phyloP scores from a whole-genome alignment of 768 basidiomycete species.

The Leucosporidium yakuticum region DNA sequence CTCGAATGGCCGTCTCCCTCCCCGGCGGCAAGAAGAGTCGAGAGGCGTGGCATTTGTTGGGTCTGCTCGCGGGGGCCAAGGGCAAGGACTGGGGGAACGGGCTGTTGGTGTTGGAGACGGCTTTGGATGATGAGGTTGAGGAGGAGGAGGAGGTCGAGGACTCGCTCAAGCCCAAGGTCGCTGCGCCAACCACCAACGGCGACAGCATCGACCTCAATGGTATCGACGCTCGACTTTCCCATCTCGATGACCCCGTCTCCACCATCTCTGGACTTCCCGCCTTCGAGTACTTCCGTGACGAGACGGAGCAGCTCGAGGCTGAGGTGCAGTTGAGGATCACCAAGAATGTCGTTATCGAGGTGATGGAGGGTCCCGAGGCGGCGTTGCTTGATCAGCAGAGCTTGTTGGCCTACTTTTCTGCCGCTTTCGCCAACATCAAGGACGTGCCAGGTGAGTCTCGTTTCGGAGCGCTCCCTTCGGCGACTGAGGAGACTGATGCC shows the following conservation, averaged over 20 bases:
- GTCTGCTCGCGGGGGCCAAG: slow-evolving; percentile 66
- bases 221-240: too few relatives aligned
- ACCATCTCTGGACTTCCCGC: too few relatives aligned
- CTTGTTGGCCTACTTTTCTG: slow-evolving; percentile 64
- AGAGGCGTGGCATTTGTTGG: slow-evolving; percentile 86
- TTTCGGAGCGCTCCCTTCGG: too few relatives aligned
- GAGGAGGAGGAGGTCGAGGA: not conserved
- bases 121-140: slow-evolving; percentile 44
- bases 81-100: slow-evolving; percentile 72
- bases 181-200: too few relatives aligned
- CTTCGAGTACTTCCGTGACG: not conserved
- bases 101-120: slow-evolving; percentile 67
- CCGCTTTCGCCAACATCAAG: not conserved
- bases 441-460: not conserved
- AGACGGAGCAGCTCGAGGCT: slow-evolving; percentile 56
- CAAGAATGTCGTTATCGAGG: slow-evolving; percentile 70
- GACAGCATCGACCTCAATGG: not conserved
- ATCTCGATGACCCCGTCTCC: too few relatives aligned
- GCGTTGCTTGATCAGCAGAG: slow-evolving; percentile 76
- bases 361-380: slow-evolving; percentile 74
- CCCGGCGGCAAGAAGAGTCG: slow-evolving; percentile 50
- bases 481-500: not conserved
- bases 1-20: slow-evolving; percentile 66
- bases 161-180: not conserved
- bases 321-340: slow-evolving; percentile 82